Conservation (phyloP, 306 rosid genomes). For the Carpinus viminea region DNA sequence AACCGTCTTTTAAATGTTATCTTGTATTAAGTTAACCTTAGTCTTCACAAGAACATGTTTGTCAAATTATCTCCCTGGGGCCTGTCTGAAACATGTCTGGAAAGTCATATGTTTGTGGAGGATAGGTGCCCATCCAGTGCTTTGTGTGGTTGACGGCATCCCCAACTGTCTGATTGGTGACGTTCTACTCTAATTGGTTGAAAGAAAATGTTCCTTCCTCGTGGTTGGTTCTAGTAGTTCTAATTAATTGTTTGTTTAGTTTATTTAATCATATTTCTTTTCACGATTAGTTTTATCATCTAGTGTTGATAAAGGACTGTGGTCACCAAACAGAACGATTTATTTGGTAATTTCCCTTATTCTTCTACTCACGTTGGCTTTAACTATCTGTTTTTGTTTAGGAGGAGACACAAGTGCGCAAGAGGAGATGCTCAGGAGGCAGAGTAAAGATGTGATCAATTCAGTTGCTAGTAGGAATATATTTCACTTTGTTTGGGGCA, state of each 20-base stretch:
- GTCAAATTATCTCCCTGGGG: no score
- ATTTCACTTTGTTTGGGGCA: no score
- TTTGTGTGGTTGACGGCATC: no score
- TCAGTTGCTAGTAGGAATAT: no score
- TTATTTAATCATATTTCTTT: background rate
- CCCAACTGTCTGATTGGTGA: no score
- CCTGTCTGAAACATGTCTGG: no score
- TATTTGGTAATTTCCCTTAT: background rate
- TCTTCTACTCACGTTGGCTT: constrained; percentile 35
- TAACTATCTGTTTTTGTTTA: constrained; percentile 6
- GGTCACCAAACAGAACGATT: background rate
- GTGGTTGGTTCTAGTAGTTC: background rate
- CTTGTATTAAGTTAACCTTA: no score
- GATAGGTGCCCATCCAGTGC: no score
- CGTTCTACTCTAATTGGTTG: background rate
- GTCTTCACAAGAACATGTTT: no score
- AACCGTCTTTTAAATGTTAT: no score
- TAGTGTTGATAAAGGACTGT: background rate
- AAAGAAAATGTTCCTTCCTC: background rate
- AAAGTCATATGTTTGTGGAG: no score
- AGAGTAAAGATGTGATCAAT: no score
- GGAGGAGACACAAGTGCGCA: constrained; percentile 20
- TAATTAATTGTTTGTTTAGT: background rate
- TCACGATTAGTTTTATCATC: background rate
- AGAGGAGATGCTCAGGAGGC: constrained; percentile 52